Evolutionary conservation across 1,284 basidiomycete genomes (phyloP).

Genomic region (Neotropicomus parvogracilis): DNA sequence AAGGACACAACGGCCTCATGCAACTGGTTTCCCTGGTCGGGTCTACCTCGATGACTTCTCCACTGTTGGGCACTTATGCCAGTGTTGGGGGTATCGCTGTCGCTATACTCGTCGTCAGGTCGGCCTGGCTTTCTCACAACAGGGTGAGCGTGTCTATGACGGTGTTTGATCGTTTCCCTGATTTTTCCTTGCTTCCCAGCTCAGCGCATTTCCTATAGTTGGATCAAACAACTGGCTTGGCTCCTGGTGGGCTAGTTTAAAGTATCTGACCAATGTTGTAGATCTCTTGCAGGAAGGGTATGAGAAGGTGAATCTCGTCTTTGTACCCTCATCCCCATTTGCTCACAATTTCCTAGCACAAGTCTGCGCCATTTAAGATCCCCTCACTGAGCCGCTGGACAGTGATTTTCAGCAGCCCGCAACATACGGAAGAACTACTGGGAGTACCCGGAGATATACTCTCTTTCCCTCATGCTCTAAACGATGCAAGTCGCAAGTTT

Average conservation of each 20-base stretch:
- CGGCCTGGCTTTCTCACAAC: not conserved
- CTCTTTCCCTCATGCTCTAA: not conserved
- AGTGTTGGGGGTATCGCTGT: too few relatives aligned
- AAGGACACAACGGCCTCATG: too few relatives aligned
- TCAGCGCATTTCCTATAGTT: not conserved
- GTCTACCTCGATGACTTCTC: too few relatives aligned
- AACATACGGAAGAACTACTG: not conserved
- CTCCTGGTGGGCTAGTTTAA: not conserved
- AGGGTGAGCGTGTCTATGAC: not conserved
- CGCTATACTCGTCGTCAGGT: not conserved
- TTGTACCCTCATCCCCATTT: too few relatives aligned
- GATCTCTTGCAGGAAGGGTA: not conserved
- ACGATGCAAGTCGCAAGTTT: too few relatives aligned
- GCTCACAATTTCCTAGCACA: not conserved
- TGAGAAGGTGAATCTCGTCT: not conserved
- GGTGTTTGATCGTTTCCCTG: too few relatives aligned
- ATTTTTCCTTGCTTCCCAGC: not conserved
- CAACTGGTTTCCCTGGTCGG: too few relatives aligned
- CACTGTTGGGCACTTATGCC: too few relatives aligned
- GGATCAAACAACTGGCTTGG: not conserved
- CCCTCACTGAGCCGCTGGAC: not conserved
- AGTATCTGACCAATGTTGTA: not conserved
- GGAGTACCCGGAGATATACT: not conserved
- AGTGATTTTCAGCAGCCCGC: not conserved
- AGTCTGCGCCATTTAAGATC: not conserved